A percentile compares a stretch with the other conserved stretches of the same genome.
phyloP scores from a whole-genome alignment of 164 flowering plant species.

The Annona cherimola region DNA sequence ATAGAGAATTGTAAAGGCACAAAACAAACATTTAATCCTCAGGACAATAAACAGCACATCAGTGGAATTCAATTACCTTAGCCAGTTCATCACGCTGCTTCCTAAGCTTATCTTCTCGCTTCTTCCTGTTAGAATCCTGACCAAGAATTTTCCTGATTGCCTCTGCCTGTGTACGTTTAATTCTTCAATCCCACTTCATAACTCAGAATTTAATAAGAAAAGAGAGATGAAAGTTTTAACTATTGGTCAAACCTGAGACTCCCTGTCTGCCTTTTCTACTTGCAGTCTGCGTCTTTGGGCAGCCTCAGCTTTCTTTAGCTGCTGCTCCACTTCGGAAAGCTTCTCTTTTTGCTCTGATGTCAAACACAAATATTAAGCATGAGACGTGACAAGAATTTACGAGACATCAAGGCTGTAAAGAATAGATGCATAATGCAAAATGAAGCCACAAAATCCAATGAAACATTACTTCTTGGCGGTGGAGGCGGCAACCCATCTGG shows the following conservation, averaged over 20 bases:
- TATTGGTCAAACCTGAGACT: constrained; percentile 7
- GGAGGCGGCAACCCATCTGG: constrained; percentile 12
- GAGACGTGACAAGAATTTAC: neutral
- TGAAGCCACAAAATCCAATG: neutral
- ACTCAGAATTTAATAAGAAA: neutral
- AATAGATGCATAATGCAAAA: neutral
- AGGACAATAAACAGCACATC: neutral
- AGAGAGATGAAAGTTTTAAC: neutral
- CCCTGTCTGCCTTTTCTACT: constrained; percentile 16
- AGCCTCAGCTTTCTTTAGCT: constrained; percentile 21
- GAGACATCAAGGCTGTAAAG: neutral
- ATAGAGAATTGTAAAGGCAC: neutral
- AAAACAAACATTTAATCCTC: neutral
- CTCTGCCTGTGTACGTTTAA: constrained; percentile 6
- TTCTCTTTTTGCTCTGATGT: constrained; percentile 16
- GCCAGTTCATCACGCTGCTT: constrained; percentile 9
- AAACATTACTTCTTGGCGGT: constrained; percentile 8
- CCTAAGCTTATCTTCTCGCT: constrained; percentile 10
- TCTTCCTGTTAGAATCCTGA: constrained; percentile 12
- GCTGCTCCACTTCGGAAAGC: constrained; percentile 16
- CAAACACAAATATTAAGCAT: neutral
- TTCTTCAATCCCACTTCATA: neutral
- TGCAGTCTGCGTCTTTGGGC: constrained; percentile 18
- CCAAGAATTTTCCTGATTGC: constrained; percentile 20
- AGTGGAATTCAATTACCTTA: constrained; percentile 6